Percentiles rank a stretch among this genome's conserved stretches.
Conservation (phyloP, 2,329 filamentous ascomycete genomes). For the Calonectria fujianensis region DNA sequence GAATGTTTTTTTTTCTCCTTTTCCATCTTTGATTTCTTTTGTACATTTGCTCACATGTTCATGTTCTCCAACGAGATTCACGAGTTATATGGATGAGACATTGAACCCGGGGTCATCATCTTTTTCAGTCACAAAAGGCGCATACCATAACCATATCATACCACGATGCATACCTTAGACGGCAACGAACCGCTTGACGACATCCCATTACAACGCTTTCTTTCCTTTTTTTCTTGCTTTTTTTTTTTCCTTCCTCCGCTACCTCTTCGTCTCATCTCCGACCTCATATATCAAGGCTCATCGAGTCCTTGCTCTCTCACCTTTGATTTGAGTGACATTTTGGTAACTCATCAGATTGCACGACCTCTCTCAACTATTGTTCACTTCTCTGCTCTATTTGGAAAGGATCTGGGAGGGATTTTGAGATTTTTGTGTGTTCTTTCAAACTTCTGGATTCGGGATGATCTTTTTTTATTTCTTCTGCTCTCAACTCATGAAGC, state of each 20-base stretch:
- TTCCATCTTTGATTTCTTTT: conserved; percentile 37
- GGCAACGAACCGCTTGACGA: conserved; percentile 49
- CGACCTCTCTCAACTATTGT: conserved; percentile 30
- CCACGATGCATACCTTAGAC: conserved; percentile 54
- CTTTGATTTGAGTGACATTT: conserved; percentile 21
- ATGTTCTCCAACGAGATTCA: conserved; percentile 53
- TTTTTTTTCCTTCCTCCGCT: conserved; percentile 7
- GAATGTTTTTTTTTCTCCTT: not conserved
- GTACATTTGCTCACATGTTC: conserved; percentile 47
- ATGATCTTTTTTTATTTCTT: conserved; percentile 42
- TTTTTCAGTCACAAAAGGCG: conserved; percentile 42
- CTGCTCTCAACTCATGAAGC: conserved; percentile 51
- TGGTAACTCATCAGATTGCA: conserved; percentile 32
- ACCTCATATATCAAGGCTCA: conserved; percentile 42
- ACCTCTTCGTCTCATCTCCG: conserved; percentile 27
- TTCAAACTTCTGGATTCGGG: conserved; percentile 38
- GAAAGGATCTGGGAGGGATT: conserved; percentile 36
- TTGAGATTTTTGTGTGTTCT: conserved; percentile 38
- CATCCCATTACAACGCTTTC: conserved; percentile 38
- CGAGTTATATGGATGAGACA: conserved; percentile 51
- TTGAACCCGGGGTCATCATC: conserved; percentile 40
- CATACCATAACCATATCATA: conserved; percentile 49
- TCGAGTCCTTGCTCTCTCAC: not conserved
- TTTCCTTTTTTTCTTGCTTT: conserved; percentile 1
- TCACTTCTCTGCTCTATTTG: conserved; percentile 38